Percentiles rank a stretch among this genome's conserved stretches.
phyloP scores from a whole-genome alignment of 306 rosid species.

The Medicago truncatula region MtrunA17r5.0-ANR NC_053043.1:11465001-11465500 shows the following conservation, averaged over 20 bases:
- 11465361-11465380: conserved; percentile 38
- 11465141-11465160: conserved; percentile 58
- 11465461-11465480: conserved; percentile 37
- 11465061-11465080: conserved; percentile 97
- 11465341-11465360: conserved; percentile 63
- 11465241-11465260: conserved; percentile 1
- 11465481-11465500: conserved; percentile 38
- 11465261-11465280: conserved; percentile 34
- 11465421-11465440: conserved; percentile 34
- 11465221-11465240: conserved; percentile 45
- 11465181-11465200: conserved; percentile 40
- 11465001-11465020: conserved; percentile 87
- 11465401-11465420: conserved; percentile 47
- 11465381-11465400: conserved; percentile 23
- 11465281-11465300: conserved; percentile 40
- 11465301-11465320: conserved; percentile 35
- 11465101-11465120: conserved; percentile 84
- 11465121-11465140: conserved; percentile 38
- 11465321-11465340: conserved; percentile 54
- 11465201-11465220: conserved; percentile 40
- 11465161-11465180: conserved; percentile 45
- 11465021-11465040: conserved; percentile 89
- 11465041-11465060: conserved; percentile 89
- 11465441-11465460: conserved; percentile 8
- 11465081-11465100: conserved; percentile 84